Conservation (phyloP, 1,139 yeast genomes). For the Candida gigantensis region DNA sequence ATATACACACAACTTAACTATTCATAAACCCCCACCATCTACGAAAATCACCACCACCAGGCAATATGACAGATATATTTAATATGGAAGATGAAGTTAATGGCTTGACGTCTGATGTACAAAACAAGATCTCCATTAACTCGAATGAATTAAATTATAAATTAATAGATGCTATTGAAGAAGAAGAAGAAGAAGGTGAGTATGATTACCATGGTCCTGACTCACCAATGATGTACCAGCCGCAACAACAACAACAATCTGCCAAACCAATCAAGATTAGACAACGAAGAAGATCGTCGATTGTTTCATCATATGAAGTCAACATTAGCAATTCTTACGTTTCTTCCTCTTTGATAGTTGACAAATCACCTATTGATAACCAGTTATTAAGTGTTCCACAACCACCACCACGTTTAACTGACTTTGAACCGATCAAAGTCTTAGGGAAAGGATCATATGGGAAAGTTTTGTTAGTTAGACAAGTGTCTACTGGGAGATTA, state of each 20-base stretch:
- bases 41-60: neutral
- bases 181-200: slow-evolving; percentile 6
- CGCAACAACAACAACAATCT: slow-evolving; percentile 5
- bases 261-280: slow-evolving; percentile 13
- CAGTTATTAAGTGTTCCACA: slow-evolving; percentile 15
- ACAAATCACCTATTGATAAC: slow-evolving; percentile 16
- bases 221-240: slow-evolving; percentile 11
- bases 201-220: slow-evolving; percentile 9
- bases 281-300: slow-evolving; percentile 19
- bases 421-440: slow-evolving; percentile 76
- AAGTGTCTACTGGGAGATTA: slow-evolving; percentile 60
- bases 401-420: slow-evolving; percentile 40
- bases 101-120: slow-evolving; percentile 4
- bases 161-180: slow-evolving; percentile 10
- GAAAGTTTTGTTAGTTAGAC: slow-evolving; percentile 77
- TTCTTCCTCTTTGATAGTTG: slow-evolving; percentile 17
- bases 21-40: neutral
- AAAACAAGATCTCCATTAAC: slow-evolving; percentile 1
- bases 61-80: slow-evolving; percentile 18
- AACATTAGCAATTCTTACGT: slow-evolving; percentile 15
- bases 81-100: slow-evolving; percentile 16
- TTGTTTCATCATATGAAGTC: slow-evolving; percentile 20
- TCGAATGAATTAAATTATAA: slow-evolving; percentile 11
- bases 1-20: no score
- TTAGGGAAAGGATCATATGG: slow-evolving; percentile 95